A percentile compares a stretch with the other conserved stretches of the same genome.
Conservation (phyloP, 345 rosid species). For the Erysimum cheiranthoides region DNA sequence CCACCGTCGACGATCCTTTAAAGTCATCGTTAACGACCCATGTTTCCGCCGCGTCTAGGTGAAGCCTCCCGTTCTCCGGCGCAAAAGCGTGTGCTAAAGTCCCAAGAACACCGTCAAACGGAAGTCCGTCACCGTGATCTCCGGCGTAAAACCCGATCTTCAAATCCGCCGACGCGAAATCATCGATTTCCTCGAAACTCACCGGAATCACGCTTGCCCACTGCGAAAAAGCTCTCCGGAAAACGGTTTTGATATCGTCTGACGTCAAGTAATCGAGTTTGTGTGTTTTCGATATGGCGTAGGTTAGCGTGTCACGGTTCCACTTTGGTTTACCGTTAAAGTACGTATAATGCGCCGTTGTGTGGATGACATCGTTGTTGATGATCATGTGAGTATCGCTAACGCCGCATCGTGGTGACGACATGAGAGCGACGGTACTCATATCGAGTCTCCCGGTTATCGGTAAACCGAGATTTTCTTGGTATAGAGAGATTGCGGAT, state of each 20-base stretch:
- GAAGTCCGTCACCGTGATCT: slow-evolving; percentile 84
- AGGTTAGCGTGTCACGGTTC: slow-evolving; percentile 59
- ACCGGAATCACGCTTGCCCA: slow-evolving; percentile 87
- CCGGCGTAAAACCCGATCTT: slow-evolving; percentile 67
- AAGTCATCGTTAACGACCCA: slow-evolving; percentile 70
- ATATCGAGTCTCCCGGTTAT: slow-evolving; percentile 71
- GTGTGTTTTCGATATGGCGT: slow-evolving; percentile 61
- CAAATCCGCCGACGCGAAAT: slow-evolving; percentile 59
- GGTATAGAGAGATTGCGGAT: slow-evolving; percentile 64
- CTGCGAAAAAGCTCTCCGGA: slow-evolving; percentile 63
- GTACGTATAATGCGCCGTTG: slow-evolving; percentile 63
- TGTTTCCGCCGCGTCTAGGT: slow-evolving; percentile 77
- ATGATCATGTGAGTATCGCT: slow-evolving; percentile 49
- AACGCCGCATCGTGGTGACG: slow-evolving; percentile 86
- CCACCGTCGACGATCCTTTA: slow-evolving; percentile 61
- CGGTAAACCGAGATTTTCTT: slow-evolving; percentile 66
- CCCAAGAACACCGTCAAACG: slow-evolving; percentile 91
- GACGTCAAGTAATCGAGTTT: slow-evolving; percentile 61
- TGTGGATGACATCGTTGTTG: slow-evolving; percentile 31
- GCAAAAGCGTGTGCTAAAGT: slow-evolving; percentile 89
- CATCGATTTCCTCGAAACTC: slow-evolving; percentile 58
- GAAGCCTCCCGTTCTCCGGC: slow-evolving; percentile 84
- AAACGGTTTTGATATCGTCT: slow-evolving; percentile 53
- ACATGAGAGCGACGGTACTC: slow-evolving; percentile 60
- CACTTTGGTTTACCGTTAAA: slow-evolving; percentile 81